Base-by-base conservation (phyloP, 805 yeast genomes). In the Kodamaea sagamina region DNA sequence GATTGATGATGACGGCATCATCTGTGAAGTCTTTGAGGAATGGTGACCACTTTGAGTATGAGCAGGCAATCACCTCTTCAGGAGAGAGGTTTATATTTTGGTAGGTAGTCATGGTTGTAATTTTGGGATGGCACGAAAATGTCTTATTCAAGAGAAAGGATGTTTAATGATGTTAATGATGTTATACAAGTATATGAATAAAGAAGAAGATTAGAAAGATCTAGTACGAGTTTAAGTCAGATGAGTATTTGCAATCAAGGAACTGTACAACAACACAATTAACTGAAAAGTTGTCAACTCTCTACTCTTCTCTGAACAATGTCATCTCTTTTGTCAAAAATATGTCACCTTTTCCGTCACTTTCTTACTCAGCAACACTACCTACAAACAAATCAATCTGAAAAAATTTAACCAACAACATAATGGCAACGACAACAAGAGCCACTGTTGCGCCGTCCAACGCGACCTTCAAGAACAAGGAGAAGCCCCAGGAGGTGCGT, bases 401-500 rank as follows among this genome's bases (percentile, higher is more conserved):
- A 38, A 38, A 38, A 27, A 19, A 25, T 38, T 38, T 38, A 12
- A 25, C 17, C 41, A 38, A 38, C 41, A 38, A 29, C 34, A 37
- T 25, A 10, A 39, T 32, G 36, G 19, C 36, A 11, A 39, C 42
- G 21, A 21, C 9, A 21, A 29, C 34, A 3, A 29, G 34, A 29
- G 34, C 34, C 17, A 28, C n/a, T 6, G 40, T 37, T 10, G 53
- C 61, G 36, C 82, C 86, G 16, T 82, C 89, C 28, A 89, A 89
- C 68, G 89, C 93, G 42, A 86, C 93, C 35, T 93, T 93, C 74
- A 86, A 82, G 59, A 90, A 90, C 68, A 89, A 83, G 63, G 97
- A 90, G 57, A 89, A 90, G 75, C 97, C 97, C 17, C 90, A 84
- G 62, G 97, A 90, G 67, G 96, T 89, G 41, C 84, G 97, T 50